A percentile compares a stretch with the other conserved stretches of the same genome.
Conservation (phyloP, 1,284 basidiomycete species). For the Heterobasidion annosum region DNA sequence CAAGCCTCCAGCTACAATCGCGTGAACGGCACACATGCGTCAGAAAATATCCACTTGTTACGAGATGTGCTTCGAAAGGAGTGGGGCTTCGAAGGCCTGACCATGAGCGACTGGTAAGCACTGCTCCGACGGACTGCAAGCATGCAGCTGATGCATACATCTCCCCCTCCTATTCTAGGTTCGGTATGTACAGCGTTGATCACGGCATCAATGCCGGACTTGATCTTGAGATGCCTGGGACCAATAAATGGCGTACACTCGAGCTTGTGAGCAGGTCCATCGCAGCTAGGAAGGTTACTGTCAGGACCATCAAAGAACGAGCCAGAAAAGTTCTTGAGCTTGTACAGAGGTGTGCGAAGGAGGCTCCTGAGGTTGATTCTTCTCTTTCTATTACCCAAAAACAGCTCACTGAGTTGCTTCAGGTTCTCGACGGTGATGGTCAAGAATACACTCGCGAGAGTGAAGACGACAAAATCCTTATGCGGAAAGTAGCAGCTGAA, state of each 20-base stretch:
- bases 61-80: slow-evolving; percentile 54
- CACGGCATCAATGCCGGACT: slow-evolving; percentile 54
- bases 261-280: slow-evolving; percentile 47
- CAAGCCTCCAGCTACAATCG: slow-evolving; percentile 45
- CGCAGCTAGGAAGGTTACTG: slow-evolving; percentile 45
- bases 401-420: neutral
- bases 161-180: slow-evolving; percentile 25
- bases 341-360: slow-evolving; percentile 47
- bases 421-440: slow-evolving; percentile 56
- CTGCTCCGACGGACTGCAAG: slow-evolving; percentile 3
- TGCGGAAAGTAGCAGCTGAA: slow-evolving; percentile 49
- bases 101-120: slow-evolving; percentile 57
- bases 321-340: slow-evolving; percentile 45
- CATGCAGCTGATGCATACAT: neutral
- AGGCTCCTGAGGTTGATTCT: slow-evolving; percentile 28
- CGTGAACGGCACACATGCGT: slow-evolving; percentile 52
- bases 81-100: slow-evolving; percentile 57
- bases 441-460: slow-evolving; percentile 50
- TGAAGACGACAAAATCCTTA: slow-evolving; percentile 43
- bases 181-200: slow-evolving; percentile 54
- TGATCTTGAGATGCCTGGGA: slow-evolving; percentile 66
- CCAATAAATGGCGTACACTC: slow-evolving; percentile 52
- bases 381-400: neutral
- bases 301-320: slow-evolving; percentile 45
- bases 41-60: slow-evolving; percentile 48